Percentiles rank a stretch among this genome's conserved stretches.
phyloP scores from a whole-genome alignment of 208 protist genomes.

The Leptomonas pyrrhocoris region DNA sequence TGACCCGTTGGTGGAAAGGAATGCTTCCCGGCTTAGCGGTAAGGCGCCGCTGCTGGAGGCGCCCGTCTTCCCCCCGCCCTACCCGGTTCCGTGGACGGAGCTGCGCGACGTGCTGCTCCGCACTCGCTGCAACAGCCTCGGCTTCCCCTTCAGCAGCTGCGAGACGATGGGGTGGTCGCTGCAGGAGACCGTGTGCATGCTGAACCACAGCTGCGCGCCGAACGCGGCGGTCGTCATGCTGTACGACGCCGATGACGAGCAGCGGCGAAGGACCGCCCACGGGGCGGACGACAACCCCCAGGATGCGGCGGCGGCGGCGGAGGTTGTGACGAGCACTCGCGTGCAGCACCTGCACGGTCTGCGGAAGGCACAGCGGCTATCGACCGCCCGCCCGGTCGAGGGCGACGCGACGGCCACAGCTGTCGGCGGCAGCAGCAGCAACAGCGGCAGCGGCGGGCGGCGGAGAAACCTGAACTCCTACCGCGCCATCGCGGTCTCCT shows the following conservation, averaged over 20 bases:
- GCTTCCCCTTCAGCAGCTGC: constrained; percentile 71
- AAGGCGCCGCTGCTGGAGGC: too few relatives aligned
- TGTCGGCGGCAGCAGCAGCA: neutral
- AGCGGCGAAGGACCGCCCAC: constrained; percentile 12
- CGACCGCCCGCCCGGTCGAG: too few relatives aligned
- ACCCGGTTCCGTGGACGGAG: constrained; percentile 51
- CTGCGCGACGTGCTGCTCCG: constrained; percentile 65
- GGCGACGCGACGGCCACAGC: neutral
- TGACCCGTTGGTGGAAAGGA: too few relatives aligned
- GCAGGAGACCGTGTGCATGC: constrained; percentile 70
- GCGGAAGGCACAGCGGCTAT: neutral
- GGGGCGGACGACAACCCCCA: constrained; percentile 17
- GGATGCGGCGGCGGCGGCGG: neutral
- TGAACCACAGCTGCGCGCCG: constrained; percentile 85
- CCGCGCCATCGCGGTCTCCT: constrained; percentile 22
- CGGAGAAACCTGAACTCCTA: constrained; percentile 13
- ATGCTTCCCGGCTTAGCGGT: too few relatives aligned
- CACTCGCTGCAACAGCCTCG: constrained; percentile 77
- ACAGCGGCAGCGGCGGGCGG: neutral
- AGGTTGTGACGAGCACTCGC: neutral
- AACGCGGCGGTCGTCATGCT: constrained; percentile 70
- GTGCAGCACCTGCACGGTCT: neutral
- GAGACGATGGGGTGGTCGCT: constrained; percentile 80
- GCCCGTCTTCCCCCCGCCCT: constrained; percentile 28
- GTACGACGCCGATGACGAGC: constrained; percentile 28